These are phyloP conservation scores for Globisporangium barbulae DNA, from an alignment of 352 stramenopile species.

Conservation along the genomic window DNA sequence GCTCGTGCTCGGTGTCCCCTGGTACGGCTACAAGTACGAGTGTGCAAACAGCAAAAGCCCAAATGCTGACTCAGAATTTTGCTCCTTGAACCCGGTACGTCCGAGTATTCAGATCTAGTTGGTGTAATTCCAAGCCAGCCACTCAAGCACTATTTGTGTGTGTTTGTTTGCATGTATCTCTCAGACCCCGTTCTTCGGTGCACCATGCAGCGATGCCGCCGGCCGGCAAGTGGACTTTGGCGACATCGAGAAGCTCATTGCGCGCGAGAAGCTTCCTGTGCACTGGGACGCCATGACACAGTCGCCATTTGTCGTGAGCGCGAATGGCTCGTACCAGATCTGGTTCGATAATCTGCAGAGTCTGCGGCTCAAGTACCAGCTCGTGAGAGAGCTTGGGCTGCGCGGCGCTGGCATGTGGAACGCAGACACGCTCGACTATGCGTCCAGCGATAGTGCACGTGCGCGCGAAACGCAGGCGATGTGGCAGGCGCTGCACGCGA, in stretches of 20 bases:
- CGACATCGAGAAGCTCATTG: slow-evolving; percentile 39
- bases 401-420: slow-evolving; percentile 83
- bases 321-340: slow-evolving; percentile 34
- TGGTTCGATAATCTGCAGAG: slow-evolving; percentile 76
- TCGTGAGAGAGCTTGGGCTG: slow-evolving; percentile 46
- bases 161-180: slow-evolving; percentile 14
- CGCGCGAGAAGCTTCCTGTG: slow-evolving; percentile 20
- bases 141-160: background rate
- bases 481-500: slow-evolving; percentile 45
- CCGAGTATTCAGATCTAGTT: background rate
- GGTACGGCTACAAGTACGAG: slow-evolving; percentile 90
- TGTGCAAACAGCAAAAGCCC: slow-evolving; percentile 29
- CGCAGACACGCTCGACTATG: slow-evolving; percentile 71
- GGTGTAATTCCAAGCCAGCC: background rate
- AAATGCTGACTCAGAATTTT: slow-evolving; percentile 16
- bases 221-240: slow-evolving; percentile 62
- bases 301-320: slow-evolving; percentile 27
- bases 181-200: slow-evolving; percentile 59
- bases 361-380: slow-evolving; percentile 48
- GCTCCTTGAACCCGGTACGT: slow-evolving; percentile 26
- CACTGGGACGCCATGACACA: slow-evolving; percentile 57
- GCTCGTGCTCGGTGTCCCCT: slow-evolving; percentile 88
- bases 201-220: slow-evolving; percentile 73
- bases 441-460: background rate
- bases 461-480: slow-evolving; percentile 41